phyloP scores from a whole-genome alignment of 495 filamentous ascomycete species.

The Cetradonia linearis region DNA sequence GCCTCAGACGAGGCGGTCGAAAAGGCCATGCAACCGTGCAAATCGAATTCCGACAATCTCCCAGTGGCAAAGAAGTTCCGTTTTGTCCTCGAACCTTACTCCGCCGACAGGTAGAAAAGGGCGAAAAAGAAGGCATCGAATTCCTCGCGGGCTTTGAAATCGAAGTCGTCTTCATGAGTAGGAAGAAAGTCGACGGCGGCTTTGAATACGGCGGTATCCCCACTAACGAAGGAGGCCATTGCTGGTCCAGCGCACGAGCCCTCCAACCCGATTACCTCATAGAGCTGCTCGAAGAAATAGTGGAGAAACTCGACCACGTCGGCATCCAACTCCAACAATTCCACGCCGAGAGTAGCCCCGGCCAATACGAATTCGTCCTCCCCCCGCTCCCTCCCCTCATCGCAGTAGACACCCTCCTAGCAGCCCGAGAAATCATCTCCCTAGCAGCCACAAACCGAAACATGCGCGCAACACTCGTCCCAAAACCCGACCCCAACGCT shows the following conservation, averaged over 20 bases:
- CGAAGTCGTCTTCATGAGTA: conserved; percentile 61
- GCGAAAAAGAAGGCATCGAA: conserved; percentile 34
- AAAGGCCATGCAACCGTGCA: conserved; percentile 49
- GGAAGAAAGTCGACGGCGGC: conserved; percentile 20
- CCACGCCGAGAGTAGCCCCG: conserved; percentile 63
- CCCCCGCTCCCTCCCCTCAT: conserved; percentile 51
- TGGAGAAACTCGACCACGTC: conserved; percentile 42
- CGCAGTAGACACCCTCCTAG: conserved; percentile 63
- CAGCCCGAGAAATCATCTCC: conserved; percentile 59
- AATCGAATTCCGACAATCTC: conserved; percentile 45
- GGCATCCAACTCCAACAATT: conserved; percentile 64
- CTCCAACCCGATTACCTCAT: conserved; percentile 46
- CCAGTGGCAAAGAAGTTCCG: conserved; percentile 26
- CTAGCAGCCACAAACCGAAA: conserved; percentile 42
- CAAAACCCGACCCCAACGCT: conserved; percentile 51
- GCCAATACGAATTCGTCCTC: conserved; percentile 77
- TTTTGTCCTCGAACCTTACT: conserved; percentile 53
- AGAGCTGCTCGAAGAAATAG: conserved; percentile 54
- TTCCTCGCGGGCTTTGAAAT: conserved; percentile 73
- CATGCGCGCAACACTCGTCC: conserved; percentile 66
- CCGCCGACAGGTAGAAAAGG: conserved; percentile 39
- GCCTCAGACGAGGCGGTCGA: conserved; percentile 45
- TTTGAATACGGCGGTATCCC: conserved; percentile 21
- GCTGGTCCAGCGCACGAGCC: conserved; percentile 49
- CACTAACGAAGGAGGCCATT: conserved; percentile 37